Evolutionary conservation across 2,329 filamentous ascomycete genomes (phyloP), one percentile per base, ranked within the genome.

Genomic region (Penicillium sp.): DNA sequence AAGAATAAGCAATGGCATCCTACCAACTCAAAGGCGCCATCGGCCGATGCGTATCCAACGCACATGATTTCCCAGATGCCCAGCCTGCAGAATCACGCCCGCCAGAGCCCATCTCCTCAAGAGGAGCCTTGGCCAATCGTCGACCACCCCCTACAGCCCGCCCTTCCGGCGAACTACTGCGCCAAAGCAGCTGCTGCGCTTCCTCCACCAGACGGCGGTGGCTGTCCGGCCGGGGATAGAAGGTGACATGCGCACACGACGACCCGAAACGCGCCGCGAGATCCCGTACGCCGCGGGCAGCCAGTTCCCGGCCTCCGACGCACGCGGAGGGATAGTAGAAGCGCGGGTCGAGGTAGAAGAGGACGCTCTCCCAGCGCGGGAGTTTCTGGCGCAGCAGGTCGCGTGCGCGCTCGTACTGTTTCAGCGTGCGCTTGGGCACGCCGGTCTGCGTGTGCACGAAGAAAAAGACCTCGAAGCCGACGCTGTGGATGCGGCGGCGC

Each of bases 391-490:
- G 27, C 8, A 65, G 40, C 7, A 60, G 35, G 5, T 44, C 50
- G 7, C 51, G 50, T 1, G 60, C 62, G 3, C 41, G 43, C 33
- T 59, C 54, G 33, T 65, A 65, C 43, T 62, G 49, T 18, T 45
- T 56, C 19, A 63, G 40, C 0, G 56, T 53, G 6, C 61, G 59
- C 39, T 65, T 65, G 14, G 62, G 59, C 13, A 62, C 58, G 7
- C 56, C 60, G 2, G 49, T 51, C 42, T 64, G 56, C n/a, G 47
- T 50, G 36, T 65, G 62, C 15, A 65, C 62, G 38, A 65, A 65
- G 48, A 65, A 59, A 43, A 54, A 62, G 10, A 65, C 33, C 48
- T 65, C 62, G 33, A 65, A 65, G 10, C 62, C 62, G 19, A 65
- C 57, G 33, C 56, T 62, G 38, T 58, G 61, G 35, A 64, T 62